Evolutionary conservation across 169 alveolate genomes (phyloP).

Genomic region (Cryptosporidium canis): DNA sequence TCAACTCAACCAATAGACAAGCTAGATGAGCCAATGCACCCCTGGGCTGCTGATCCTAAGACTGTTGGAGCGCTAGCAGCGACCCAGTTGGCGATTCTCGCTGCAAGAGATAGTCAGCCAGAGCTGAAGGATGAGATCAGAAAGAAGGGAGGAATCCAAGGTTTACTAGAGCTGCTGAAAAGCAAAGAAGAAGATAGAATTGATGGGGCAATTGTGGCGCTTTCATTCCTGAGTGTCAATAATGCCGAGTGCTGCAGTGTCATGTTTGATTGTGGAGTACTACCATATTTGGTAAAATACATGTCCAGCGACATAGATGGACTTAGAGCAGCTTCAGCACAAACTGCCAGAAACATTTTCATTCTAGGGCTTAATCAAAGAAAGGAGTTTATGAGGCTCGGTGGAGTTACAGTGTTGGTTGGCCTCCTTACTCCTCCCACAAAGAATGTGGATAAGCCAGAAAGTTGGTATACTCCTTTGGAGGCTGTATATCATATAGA

Average conservation of each 20-base stretch:
- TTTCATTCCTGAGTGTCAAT: slow-evolving; percentile 89
- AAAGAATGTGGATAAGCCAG: slow-evolving; percentile 80
- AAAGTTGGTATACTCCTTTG: slow-evolving; percentile 83
- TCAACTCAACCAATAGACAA: slow-evolving; percentile 86
- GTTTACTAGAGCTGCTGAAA: slow-evolving; percentile 80
- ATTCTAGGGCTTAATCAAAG: slow-evolving; percentile 86
- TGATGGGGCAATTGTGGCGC: slow-evolving; percentile 91
- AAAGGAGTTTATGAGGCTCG: slow-evolving; percentile 85
- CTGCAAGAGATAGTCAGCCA: slow-evolving; percentile 85
- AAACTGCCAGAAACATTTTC: slow-evolving; percentile 88
- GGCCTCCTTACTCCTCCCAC: slow-evolving; percentile 72
- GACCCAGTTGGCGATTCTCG: slow-evolving; percentile 92
- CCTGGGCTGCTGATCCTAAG: slow-evolving; percentile 95
- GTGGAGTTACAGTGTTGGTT: slow-evolving; percentile 85
- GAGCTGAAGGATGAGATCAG: slow-evolving; percentile 83
- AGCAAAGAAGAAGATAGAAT: slow-evolving; percentile 87
- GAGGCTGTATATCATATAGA: slow-evolving; percentile 90
- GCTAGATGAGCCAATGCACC: slow-evolving; percentile 89
- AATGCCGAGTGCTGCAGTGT: slow-evolving; percentile 85
- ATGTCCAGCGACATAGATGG: slow-evolving; percentile 88
- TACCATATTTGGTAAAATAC: slow-evolving; percentile 85
- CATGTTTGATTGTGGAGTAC: slow-evolving; percentile 88
- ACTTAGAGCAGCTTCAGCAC: slow-evolving; percentile 91
- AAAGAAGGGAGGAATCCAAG: slow-evolving; percentile 84
- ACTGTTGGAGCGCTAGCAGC: slow-evolving; percentile 96